These are phyloP conservation scores for Fusarium anguioides DNA, from an alignment of 2,329 filamentous ascomycete genomes.

Conservation along the genomic window DNA sequence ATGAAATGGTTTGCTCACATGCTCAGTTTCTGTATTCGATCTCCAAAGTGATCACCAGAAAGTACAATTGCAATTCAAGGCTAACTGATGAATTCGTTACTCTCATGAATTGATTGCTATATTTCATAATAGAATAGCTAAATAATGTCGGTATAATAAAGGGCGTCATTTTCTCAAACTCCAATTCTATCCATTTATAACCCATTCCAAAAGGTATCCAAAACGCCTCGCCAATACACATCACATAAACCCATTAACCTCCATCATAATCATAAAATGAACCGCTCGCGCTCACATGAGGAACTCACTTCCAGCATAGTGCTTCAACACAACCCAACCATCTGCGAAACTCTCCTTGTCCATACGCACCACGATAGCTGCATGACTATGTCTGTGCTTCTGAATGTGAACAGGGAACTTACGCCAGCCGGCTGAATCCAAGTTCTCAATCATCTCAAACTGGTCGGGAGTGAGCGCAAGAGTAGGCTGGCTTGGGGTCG, in stretches of 20 bases:
- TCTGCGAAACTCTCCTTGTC: slow-evolving; percentile 77
- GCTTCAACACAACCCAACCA: slow-evolving; percentile 79
- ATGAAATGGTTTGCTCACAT: no score
- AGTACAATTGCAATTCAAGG: neutral
- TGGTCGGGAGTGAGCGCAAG: slow-evolving; percentile 83
- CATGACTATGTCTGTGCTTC: slow-evolving; percentile 83
- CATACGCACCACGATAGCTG: slow-evolving; percentile 85
- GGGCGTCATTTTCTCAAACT: neutral
- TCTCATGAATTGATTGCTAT: neutral
- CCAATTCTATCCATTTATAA: slow-evolving; percentile 10
- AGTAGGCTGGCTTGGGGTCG: slow-evolving; percentile 68
- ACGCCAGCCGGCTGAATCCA: slow-evolving; percentile 74
- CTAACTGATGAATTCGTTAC: neutral
- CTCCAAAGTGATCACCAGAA: no score
- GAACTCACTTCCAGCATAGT: slow-evolving; percentile 85
- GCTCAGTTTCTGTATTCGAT: no score
- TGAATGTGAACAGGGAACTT: slow-evolving; percentile 80
- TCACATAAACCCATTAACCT: neutral
- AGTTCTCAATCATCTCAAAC: slow-evolving; percentile 83
- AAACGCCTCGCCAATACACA: slow-evolving; percentile 26
- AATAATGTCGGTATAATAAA: neutral
- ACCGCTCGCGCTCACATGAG: slow-evolving; percentile 45
- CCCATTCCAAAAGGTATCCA: neutral
- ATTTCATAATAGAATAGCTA: neutral
- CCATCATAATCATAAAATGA: neutral